phyloP scores from a whole-genome alignment of 139 green algal genomes.

The Penium margaritaceum region DNA sequence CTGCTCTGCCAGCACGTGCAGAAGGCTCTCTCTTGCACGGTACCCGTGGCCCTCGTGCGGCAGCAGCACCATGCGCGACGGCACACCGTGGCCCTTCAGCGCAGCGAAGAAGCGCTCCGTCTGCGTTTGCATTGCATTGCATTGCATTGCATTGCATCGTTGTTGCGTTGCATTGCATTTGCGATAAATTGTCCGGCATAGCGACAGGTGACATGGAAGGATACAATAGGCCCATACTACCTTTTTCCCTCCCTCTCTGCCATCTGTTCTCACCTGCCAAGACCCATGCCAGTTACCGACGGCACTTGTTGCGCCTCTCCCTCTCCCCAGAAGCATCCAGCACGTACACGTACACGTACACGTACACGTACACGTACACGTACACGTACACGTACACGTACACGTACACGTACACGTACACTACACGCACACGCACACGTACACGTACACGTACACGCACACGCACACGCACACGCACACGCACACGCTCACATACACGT shows the following conservation, averaged over 20 bases:
- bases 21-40: constrained; percentile 34
- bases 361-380: not conserved
- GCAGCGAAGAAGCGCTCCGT: constrained; percentile 81
- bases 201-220: too few relatives aligned
- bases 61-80: constrained; percentile 77
- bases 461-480: too few relatives aligned
- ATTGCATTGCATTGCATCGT: too few relatives aligned
- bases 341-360: not conserved
- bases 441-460: too few relatives aligned
- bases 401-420: not conserved
- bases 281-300: too few relatives aligned
- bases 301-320: too few relatives aligned
- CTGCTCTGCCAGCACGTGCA: constrained; percentile 44
- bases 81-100: constrained; percentile 66
- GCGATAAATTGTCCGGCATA: too few relatives aligned
- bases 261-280: too few relatives aligned
- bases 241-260: too few relatives aligned
- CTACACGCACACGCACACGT: not conserved
- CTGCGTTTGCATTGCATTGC: too few relatives aligned
- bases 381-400: not conserved
- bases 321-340: not conserved
- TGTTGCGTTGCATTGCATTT: too few relatives aligned
- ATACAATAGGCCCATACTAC: too few relatives aligned
- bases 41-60: constrained; percentile 81
- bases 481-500: not conserved